Evolutionary conservation across 768 basidiomycete species (phyloP).

Genomic region (Rhodotorula diobovata): DNA sequence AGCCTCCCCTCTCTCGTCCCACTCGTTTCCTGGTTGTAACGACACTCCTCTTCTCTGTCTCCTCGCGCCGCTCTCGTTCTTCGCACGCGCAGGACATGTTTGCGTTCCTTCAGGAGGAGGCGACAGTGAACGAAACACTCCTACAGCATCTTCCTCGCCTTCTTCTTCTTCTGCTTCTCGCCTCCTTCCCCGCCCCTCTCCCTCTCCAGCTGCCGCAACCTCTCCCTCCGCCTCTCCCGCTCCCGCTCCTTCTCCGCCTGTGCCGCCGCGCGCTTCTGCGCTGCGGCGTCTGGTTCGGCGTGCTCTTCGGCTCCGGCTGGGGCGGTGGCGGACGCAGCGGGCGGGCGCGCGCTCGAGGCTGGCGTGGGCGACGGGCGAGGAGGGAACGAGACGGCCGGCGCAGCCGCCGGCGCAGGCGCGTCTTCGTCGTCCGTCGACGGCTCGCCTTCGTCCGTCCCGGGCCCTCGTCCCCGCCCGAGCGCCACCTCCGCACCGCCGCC

Average conservation of each 20-base stretch:
- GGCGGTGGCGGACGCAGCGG: too few relatives aligned
- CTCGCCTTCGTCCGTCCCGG: slow-evolving; percentile 3
- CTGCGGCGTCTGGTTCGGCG: not conserved
- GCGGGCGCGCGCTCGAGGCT: not conserved
- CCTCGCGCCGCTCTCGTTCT: too few relatives aligned
- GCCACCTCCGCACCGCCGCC: too few relatives aligned
- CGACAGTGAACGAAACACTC: too few relatives aligned
- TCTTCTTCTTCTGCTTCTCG: not conserved
- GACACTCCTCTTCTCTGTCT: too few relatives aligned
- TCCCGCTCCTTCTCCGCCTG: not conserved
- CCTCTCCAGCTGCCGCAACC: not conserved
- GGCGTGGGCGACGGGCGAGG: not conserved
- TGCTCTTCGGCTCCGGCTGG: not conserved
- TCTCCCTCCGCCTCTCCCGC: not conserved
- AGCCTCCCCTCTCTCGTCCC: too few relatives aligned
- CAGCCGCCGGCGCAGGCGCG: not conserved
- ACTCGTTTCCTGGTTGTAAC: too few relatives aligned
- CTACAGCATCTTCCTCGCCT: not conserved
- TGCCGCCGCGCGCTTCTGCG: not conserved
- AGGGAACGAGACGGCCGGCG: too few relatives aligned
- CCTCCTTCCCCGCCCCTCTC: not conserved
- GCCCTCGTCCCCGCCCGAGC: not conserved
- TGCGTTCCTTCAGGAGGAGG: too few relatives aligned
- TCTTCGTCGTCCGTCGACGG: slow-evolving; percentile 18
- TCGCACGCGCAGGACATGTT: too few relatives aligned